Evolutionary conservation across 2,329 filamentous ascomycete genomes (phyloP).

Genomic region (Colletotrichum limetticola): DNA sequence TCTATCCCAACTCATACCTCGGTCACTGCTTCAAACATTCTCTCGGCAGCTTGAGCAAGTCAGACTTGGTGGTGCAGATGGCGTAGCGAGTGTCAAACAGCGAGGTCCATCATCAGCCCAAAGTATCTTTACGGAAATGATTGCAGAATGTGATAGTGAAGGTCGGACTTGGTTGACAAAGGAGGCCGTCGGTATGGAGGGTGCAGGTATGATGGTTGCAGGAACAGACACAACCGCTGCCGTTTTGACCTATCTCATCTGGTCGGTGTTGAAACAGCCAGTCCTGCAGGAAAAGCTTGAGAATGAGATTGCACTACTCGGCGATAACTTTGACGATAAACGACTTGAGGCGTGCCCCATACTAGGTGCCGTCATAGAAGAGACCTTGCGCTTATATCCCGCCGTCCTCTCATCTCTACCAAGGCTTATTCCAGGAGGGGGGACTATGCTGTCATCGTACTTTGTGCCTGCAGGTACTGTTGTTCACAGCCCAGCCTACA

Average conservation of each 20-base stretch:
- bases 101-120: background rate
- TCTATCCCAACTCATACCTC: background rate
- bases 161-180: background rate
- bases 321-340: conserved; percentile 42
- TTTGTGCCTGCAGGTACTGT: conserved; percentile 51
- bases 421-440: conserved; percentile 50
- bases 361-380: conserved; percentile 55
- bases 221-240: conserved; percentile 64
- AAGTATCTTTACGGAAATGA: conserved; percentile 11
- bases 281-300: conserved; percentile 45
- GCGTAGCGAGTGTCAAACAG: background rate
- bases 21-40: background rate
- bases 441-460: conserved; percentile 49
- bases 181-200: conserved; percentile 51
- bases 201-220: conserved; percentile 57
- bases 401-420: conserved; percentile 53
- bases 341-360: conserved; percentile 49
- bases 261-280: conserved; percentile 47
- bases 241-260: conserved; percentile 60
- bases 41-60: background rate
- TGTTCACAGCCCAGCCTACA: conserved; percentile 56
- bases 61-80: background rate
- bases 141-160: background rate
- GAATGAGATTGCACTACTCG: conserved; percentile 43
- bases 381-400: conserved; percentile 56